Conservation (phyloP, 305 asterid genomes). For the Plantago rigida region DNA sequence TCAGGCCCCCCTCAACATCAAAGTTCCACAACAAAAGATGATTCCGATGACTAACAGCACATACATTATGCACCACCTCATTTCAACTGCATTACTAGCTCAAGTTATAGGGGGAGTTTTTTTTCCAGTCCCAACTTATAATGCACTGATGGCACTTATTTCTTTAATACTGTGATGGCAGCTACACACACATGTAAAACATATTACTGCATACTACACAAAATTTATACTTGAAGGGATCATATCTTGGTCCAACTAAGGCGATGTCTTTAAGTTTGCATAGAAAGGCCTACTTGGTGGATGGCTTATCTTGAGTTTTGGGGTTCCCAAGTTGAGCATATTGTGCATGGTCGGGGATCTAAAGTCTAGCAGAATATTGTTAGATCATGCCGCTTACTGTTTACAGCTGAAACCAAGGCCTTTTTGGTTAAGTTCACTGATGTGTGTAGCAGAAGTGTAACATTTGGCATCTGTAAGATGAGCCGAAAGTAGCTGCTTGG, state of each 20-base stretch:
- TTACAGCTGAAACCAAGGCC: background rate
- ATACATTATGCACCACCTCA: too few species aligned
- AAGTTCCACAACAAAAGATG: conserved; percentile 19
- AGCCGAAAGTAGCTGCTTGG: too few species aligned
- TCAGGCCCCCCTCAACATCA: conserved; percentile 44
- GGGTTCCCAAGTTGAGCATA: background rate
- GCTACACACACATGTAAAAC: too few species aligned
- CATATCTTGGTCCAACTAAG: background rate
- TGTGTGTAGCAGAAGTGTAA: too few species aligned
- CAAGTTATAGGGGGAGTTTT: background rate
- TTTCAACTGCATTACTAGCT: too few species aligned
- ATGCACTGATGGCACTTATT: background rate
- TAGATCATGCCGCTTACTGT: background rate
- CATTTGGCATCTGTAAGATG: too few species aligned
- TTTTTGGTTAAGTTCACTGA: too few species aligned
- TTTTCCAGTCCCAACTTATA: background rate
- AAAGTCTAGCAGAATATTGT: background rate
- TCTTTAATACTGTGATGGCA: background rate
- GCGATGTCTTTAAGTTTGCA: background rate
- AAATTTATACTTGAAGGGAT: background rate
- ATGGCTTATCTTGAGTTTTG: background rate
- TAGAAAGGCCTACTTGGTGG: background rate
- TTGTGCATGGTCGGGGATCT: too few species aligned
- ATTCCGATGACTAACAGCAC: conserved; percentile 20
- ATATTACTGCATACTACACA: too few species aligned